Base-by-base conservation (phyloP, 2,329 filamentous ascomycete genomes). In the Paraphaeosphaeria sporulosa region DNA sequence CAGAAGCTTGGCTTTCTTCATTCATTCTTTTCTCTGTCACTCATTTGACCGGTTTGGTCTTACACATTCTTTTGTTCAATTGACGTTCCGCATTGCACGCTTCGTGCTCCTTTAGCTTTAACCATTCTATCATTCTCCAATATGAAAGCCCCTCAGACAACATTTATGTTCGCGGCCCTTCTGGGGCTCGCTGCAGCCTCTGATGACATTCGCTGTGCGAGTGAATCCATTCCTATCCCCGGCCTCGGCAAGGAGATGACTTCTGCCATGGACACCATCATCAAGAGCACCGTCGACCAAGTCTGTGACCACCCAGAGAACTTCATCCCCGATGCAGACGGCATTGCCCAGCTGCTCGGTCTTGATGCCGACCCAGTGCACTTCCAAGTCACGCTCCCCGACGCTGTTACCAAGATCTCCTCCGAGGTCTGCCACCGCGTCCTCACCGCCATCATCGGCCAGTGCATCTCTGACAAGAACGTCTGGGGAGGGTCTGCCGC, bases 1-100 rank as follows among this genome's bases (percentile, higher is more conserved):
- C 23, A 54, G 51, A 47, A 55, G 52, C 52, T 55, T 46, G 52
- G 42, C 42, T 55, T 30, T 55, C 52, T 55, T 46, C 52, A 47
- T 36, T 36, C 52, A 38, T 55, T 55, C 42, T 54, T 43, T 32
- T 44, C 36, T 55, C 36, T 55, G 52, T 55, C 42, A 44, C 52
- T 55, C 51, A 25, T 55, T 54, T 36, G 52, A 55, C 40, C 42
- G 42, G 2, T 36, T 46, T 15, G 42, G 40, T 46, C 52, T 32
- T 25, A 6, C 43, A 30, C 51, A 54, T 30, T 46, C 52, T 47
- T 55, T 55, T 23, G 17, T 55, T 23, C 40, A 13, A 25, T 47
- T 25, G 4, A 46, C 27, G 10, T 25, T 23, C n/a, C 38, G 52
- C 50, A 43, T 19, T 27, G 36, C 50, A 38, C 25, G 50, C 32